Conservation (phyloP, 2,329 filamentous ascomycete species). For the Penicillium sp. region DNA sequence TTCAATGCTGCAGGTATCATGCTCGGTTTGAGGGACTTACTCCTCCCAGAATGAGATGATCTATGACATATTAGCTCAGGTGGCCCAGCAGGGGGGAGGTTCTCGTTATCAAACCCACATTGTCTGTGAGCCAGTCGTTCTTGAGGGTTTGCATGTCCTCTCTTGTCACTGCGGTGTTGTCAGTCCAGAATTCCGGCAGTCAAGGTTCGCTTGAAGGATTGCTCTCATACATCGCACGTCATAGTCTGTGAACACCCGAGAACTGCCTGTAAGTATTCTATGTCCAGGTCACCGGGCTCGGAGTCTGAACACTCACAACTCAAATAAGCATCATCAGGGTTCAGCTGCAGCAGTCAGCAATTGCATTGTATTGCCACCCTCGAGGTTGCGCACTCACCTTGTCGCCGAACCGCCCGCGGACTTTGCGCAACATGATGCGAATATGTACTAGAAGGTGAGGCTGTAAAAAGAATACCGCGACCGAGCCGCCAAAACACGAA, state of each 20-base stretch:
- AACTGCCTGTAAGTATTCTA: conserved; percentile 12
- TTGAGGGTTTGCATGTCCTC: conserved; percentile 88
- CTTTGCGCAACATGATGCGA: conserved; percentile 33
- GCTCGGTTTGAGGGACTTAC: conserved; percentile 50
- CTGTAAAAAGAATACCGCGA: background rate
- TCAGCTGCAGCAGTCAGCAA: conserved; percentile 41
- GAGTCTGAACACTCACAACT: conserved; percentile 59
- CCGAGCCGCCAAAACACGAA: background rate
- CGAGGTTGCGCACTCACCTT: conserved; percentile 29
- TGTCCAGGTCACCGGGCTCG: background rate
- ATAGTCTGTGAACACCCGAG: conserved; percentile 51
- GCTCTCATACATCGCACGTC: conserved; percentile 61
- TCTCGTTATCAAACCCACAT: conserved; percentile 57
- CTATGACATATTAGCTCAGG: conserved; percentile 48
- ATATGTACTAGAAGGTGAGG: background rate
- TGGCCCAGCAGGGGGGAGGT: conserved; percentile 4
- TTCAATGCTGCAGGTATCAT: background rate
- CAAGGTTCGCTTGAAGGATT: background rate
- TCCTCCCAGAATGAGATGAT: conserved; percentile 99
- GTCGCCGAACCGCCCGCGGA: conserved; percentile 40
- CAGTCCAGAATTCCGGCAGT: conserved; percentile 4
- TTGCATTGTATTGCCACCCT: background rate
- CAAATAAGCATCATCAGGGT: conserved; percentile 68
- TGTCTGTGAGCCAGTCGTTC: conserved; percentile 95
- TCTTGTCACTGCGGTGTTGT: conserved; percentile 66